Conservation (phyloP, 139 green algal genomes). For the Asterochloris sp. region DNA sequence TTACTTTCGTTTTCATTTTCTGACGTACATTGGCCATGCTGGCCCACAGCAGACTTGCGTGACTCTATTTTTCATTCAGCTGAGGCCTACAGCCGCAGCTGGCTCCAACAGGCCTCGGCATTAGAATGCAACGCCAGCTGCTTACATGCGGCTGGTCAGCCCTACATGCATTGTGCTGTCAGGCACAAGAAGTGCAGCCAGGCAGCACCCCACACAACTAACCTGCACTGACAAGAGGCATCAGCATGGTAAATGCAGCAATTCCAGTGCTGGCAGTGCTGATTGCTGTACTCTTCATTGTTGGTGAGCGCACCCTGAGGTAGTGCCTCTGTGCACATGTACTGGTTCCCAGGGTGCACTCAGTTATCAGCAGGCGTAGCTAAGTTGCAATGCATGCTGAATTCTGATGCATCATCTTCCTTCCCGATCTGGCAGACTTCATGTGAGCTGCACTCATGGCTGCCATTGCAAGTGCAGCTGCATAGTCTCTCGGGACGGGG, state of each 20-base stretch:
- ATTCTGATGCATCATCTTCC: not conserved
- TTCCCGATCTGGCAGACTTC: not conserved
- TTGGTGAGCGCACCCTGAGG: not conserved
- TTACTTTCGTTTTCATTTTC: too few species aligned
- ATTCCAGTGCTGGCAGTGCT: slow-evolving; percentile 14
- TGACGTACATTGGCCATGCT: too few species aligned
- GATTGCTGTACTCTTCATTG: not conserved
- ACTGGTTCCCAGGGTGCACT: not conserved
- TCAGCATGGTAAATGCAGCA: not conserved
- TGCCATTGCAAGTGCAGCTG: not conserved
- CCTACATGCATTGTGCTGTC: not conserved
- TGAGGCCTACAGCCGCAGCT: not conserved
- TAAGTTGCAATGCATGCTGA: not conserved
- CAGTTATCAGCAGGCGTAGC: not conserved
- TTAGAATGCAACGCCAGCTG: not conserved
- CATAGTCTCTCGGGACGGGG: too few species aligned
- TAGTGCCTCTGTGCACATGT: not conserved
- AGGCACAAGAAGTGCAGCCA: too few species aligned
- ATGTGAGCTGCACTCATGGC: not conserved
- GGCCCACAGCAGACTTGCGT: too few species aligned
- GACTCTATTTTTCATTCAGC: too few species aligned
- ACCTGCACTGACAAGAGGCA: not conserved
- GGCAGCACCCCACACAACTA: not conserved
- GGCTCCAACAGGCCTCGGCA: not conserved
- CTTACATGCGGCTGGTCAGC: not conserved